Conservation (phyloP, 495 filamentous ascomycete species). For the Cudoniella acicularis region DNA sequence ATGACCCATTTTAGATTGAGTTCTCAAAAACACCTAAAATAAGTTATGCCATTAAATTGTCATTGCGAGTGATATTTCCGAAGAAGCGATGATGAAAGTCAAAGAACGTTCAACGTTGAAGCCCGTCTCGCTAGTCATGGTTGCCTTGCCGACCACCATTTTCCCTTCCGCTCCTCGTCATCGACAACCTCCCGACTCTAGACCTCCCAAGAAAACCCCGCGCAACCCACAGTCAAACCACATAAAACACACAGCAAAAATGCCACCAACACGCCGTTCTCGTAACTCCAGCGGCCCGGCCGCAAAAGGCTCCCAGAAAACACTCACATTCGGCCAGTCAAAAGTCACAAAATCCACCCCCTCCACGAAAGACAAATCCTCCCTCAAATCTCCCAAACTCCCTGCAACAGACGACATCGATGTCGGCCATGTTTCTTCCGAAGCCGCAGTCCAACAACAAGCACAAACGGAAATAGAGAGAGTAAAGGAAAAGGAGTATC, state of each 20-base stretch:
- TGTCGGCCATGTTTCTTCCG: slow-evolving; percentile 17
- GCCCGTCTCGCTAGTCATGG: not conserved
- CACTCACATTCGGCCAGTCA: slow-evolving; percentile 69
- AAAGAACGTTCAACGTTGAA: not conserved
- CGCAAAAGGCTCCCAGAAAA: slow-evolving; percentile 53
- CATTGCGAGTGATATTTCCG: no score
- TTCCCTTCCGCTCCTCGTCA: not conserved
- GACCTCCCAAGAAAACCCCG: not conserved
- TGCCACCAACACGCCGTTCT: slow-evolving; percentile 67
- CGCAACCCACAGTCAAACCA: not conserved
- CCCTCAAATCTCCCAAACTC: slow-evolving; percentile 33
- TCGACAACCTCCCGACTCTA: not conserved
- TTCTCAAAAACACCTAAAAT: no score
- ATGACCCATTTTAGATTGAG: no score
- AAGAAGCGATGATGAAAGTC: no score
- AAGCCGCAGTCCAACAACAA: slow-evolving; percentile 25
- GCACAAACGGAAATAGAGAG: slow-evolving; percentile 21
- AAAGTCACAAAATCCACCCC: slow-evolving; percentile 67
- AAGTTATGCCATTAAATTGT: no score
- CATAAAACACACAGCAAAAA: slow-evolving; percentile 27
- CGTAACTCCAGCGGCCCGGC: slow-evolving; percentile 40
- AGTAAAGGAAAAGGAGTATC: slow-evolving; percentile 33
- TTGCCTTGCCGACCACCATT: not conserved
- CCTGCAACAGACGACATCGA: slow-evolving; percentile 3
- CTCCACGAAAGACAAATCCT: slow-evolving; percentile 25